Base-by-base conservation (phyloP, 2,329 filamentous ascomycete genomes). In the Pseudogymnoascus sp. region DNA sequence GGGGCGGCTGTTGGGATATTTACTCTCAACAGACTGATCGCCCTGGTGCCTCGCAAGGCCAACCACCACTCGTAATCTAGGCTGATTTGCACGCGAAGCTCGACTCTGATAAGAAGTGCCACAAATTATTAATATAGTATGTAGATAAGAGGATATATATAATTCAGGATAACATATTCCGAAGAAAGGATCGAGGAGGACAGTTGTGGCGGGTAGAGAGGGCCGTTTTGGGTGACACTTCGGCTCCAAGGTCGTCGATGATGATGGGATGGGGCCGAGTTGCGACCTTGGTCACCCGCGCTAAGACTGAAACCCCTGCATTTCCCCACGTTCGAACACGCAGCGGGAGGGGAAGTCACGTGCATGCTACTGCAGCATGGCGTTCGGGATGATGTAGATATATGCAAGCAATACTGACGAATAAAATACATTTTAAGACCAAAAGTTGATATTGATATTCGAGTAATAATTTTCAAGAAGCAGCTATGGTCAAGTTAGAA, bases 401-500 rank as follows among this genome's bases (percentile, higher is more conserved):
- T 14, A 54, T 18, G 28, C 47, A 54, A 5, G 47, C 1, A 54
- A 32, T 54, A 32, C 4, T 16, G 22, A 7, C 22, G 43, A 50
- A 30, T 54, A 54, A 54, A 54, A 12, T 20, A 30, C 8, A 6
- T 50, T 39, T 50, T 28, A n/a, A 30, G 22, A n/a, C 12, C 14
- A 54, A 54, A 32, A 54, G 9, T 32, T 50, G 25, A 30, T 30
- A 47, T 47, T 50, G 6, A 47, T 47, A 50, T 50, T 30, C 5
- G n/a, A 16, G n/a, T 2, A 32, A 54, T 54, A 54, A 30, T 32
- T 18, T 32, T 4, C 3, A 50, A 54, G 25, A 32, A 54, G 58
- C 39, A 18, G 68, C 39, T 58, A 77, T 76, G 75, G 75, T 76
- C 28, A 72, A 75, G 59, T 67, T 77, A 57, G 68, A 73, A 58